These are phyloP conservation scores for Gyrodon lividus DNA, from an alignment of 768 basidiomycete genomes.

Conservation along the genomic window DNA sequence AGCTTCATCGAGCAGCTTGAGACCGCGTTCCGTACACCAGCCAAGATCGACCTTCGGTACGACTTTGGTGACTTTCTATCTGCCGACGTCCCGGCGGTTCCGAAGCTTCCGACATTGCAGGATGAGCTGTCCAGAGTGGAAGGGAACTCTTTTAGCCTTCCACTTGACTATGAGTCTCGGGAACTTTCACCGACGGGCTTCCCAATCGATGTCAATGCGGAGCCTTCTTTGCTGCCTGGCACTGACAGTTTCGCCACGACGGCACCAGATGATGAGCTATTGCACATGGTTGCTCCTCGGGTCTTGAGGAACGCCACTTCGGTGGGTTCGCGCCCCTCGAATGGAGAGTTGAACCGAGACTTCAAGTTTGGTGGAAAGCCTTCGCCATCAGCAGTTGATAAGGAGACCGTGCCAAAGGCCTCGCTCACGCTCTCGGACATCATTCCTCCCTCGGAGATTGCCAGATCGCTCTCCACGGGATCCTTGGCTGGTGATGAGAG, in stretches of 20 bases:
- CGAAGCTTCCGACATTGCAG: slow-evolving; percentile 42
- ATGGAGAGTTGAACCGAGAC: slow-evolving; percentile 65
- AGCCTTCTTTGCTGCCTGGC: slow-evolving; percentile 40
- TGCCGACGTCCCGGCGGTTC: slow-evolving; percentile 51
- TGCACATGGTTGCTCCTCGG: slow-evolving; percentile 12
- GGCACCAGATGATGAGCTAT: slow-evolving; percentile 36
- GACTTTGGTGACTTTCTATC: slow-evolving; percentile 39
- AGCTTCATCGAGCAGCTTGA: slow-evolving; percentile 86
- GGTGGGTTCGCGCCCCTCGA: slow-evolving; percentile 46
- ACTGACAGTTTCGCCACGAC: slow-evolving; percentile 32
- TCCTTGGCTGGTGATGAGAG: slow-evolving; percentile 50
- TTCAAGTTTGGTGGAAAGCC: slow-evolving; percentile 72
- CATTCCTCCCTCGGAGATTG: slow-evolving; percentile 62
- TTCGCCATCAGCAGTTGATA: slow-evolving; percentile 12
- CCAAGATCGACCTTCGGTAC: slow-evolving; percentile 59
- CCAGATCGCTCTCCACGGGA: slow-evolving; percentile 45
- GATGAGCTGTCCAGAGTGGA: slow-evolving; percentile 25
- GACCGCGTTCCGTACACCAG: slow-evolving; percentile 75
- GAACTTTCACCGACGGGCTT: slow-evolving; percentile 16
- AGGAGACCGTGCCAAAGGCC: slow-evolving; percentile 19
- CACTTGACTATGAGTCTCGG: slow-evolving; percentile 16
- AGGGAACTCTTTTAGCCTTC: slow-evolving; percentile 22
- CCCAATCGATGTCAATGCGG: slow-evolving; percentile 26
- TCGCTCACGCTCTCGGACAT: slow-evolving; percentile 71
- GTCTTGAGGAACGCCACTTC: slow-evolving; percentile 28